A percentile compares a stretch with the other conserved stretches of the same genome.
Evolutionary conservation across 1,284 basidiomycete species (phyloP).

Genomic region (Cryptococcus amylolentus): DNA sequence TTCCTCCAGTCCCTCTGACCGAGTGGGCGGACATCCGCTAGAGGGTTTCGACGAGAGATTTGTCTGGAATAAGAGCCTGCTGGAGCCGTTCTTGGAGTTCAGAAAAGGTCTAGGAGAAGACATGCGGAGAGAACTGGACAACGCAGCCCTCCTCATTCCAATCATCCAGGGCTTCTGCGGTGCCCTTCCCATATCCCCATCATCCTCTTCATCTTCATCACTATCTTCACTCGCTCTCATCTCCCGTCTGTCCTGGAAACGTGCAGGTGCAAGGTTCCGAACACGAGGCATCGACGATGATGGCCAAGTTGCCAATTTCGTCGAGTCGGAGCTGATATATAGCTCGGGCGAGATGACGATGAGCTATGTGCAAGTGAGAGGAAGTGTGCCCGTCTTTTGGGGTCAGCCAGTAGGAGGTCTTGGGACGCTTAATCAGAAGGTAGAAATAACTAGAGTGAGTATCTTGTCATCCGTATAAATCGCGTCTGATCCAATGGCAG

Average conservation of each 20-base stretch:
- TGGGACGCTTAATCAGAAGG: constrained; percentile 82
- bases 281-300: constrained; percentile 97
- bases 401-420: constrained; percentile 79
- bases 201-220: constrained; percentile 51
- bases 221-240: constrained; percentile 66
- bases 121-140: constrained; percentile 40
- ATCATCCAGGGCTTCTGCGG: constrained; percentile 92
- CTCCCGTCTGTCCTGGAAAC: constrained; percentile 85
- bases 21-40: constrained; percentile 52
- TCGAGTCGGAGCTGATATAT: constrained; percentile 92
- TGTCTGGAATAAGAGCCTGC: constrained; percentile 45
- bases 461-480: background rate
- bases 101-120: constrained; percentile 50
- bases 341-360: constrained; percentile 77
- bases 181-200: constrained; percentile 40
- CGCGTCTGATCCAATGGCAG: constrained; percentile 49
- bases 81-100: constrained; percentile 45
- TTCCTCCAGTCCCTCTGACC: background rate
- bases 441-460: constrained; percentile 66
- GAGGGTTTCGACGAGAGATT: constrained; percentile 74
- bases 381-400: constrained; percentile 96
- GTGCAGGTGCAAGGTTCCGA: constrained; percentile 95
- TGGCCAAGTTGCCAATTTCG: constrained; percentile 95
- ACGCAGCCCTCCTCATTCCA: constrained; percentile 56
- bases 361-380: constrained; percentile 89